Evolutionary conservation across 345 rosid species (phyloP).

Genomic region (Eucalyptus pumila): DNA sequence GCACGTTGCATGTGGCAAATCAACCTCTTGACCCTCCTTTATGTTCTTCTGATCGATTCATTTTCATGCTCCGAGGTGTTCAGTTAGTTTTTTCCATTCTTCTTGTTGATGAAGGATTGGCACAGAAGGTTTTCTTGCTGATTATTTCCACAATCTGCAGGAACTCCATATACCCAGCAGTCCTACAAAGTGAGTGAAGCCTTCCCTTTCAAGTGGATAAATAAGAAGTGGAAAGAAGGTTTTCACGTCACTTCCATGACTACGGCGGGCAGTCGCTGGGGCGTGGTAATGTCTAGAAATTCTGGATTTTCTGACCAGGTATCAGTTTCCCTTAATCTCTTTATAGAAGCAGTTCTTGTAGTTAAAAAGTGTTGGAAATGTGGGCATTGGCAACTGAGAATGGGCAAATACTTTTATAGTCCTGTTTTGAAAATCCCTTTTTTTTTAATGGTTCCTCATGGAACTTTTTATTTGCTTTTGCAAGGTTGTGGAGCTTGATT

Average conservation of each 20-base stretch:
- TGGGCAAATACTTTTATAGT: neutral
- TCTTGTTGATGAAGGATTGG: neutral
- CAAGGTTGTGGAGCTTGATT: conserved; percentile 96
- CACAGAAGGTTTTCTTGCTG: neutral
- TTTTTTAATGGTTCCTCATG: neutral
- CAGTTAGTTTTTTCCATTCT: neutral
- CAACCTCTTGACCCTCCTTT: neutral
- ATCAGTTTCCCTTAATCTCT: neutral
- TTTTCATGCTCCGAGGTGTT: neutral
- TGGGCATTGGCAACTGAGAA: neutral
- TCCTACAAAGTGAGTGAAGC: conserved; percentile 98
- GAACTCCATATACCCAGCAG: conserved; percentile 93
- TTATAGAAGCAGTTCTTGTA: neutral
- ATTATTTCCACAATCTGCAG: conserved; percentile 18
- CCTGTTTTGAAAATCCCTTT: neutral
- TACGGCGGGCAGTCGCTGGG: conserved; percentile 92
- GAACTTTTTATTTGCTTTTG: neutral
- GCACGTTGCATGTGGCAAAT: neutral
- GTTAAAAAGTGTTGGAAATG: neutral
- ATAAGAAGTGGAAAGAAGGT: conserved; percentile 99
- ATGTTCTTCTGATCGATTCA: neutral
- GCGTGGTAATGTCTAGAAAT: conserved; percentile 91
- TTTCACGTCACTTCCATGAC: conserved; percentile 98
- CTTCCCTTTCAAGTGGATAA: conserved; percentile 97
- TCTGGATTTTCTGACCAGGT: conserved; percentile 90